Conservation (phyloP, 2,329 filamentous ascomycete species). For the Exserohilum turcica region DNA sequence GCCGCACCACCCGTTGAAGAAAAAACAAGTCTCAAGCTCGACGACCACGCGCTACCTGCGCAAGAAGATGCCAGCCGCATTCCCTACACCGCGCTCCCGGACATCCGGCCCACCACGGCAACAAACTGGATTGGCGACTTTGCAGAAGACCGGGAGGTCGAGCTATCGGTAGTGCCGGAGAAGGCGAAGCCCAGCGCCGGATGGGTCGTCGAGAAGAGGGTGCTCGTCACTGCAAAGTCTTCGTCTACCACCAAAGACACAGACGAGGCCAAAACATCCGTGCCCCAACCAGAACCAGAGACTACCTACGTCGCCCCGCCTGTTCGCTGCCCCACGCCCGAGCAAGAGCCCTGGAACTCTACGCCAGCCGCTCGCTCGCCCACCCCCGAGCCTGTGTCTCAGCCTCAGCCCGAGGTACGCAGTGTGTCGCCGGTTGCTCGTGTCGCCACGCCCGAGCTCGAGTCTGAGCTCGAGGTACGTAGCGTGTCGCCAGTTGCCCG, state of each 20-base stretch:
- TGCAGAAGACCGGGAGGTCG: neutral
- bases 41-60: neutral
- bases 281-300: neutral
- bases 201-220: slow-evolving; percentile 11
- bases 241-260: neutral
- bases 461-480: neutral
- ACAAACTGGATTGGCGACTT: neutral
- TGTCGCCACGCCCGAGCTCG: neutral
- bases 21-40: neutral
- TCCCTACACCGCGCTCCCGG: neutral
- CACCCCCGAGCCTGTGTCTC: neutral
- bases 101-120: neutral
- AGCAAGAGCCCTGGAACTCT: slow-evolving; percentile 13
- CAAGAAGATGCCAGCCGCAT: neutral
- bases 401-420: neutral
- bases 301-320: neutral
- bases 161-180: slow-evolving; percentile 5
- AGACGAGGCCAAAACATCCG: neutral
- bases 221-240: slow-evolving; percentile 12
- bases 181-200: slow-evolving; percentile 12
- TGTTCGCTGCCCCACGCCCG: slow-evolving; percentile 12
- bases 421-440: neutral
- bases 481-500: neutral
- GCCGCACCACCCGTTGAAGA: slow-evolving; percentile 1
- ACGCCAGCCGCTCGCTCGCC: neutral